phyloP scores from a whole-genome alignment of 129 eudicot species.

The Pulicaria dysenterica region DNA sequence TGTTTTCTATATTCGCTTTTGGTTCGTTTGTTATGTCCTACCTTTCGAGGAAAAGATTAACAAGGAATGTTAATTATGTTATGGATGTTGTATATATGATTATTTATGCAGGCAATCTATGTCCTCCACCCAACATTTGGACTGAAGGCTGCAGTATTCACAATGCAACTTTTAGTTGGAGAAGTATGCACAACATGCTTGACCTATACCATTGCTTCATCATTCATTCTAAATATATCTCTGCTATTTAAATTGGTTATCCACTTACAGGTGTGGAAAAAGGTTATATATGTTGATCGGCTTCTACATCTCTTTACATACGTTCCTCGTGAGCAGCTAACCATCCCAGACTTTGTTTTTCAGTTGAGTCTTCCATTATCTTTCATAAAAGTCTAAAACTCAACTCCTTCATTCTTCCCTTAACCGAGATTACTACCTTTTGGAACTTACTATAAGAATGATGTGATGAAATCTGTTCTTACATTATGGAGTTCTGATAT shows the following conservation, averaged over 20 bases:
- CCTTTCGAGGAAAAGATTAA: not conserved
- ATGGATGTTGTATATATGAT: not conserved
- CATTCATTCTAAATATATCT: constrained; percentile 2
- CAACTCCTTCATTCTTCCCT: not conserved
- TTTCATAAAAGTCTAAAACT: not conserved
- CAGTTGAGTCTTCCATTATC: constrained; percentile 72
- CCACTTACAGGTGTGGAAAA: constrained; percentile 82
- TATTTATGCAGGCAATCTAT: constrained; percentile 68
- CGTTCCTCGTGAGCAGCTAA: constrained; percentile 94
- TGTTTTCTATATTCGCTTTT: not conserved
- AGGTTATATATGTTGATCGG: constrained; percentile 84
- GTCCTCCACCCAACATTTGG: constrained; percentile 96
- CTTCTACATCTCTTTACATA: constrained; percentile 90
- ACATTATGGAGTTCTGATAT: constrained; percentile 58
- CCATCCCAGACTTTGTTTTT: constrained; percentile 95
- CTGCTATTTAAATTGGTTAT: not conserved
- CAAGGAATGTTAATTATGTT: not conserved
- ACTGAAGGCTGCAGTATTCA: constrained; percentile 76
- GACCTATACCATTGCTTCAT: not conserved
- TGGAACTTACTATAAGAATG: not conserved
- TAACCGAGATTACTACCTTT: not conserved
- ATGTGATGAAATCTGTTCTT: constrained; percentile 25
- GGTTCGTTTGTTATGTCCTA: not conserved
- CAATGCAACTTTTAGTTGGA: constrained; percentile 71
- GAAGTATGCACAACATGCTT: constrained; percentile 45